Conservation (phyloP, 192 early-diverging fungal species). For the Coemansia sp. region DNA sequence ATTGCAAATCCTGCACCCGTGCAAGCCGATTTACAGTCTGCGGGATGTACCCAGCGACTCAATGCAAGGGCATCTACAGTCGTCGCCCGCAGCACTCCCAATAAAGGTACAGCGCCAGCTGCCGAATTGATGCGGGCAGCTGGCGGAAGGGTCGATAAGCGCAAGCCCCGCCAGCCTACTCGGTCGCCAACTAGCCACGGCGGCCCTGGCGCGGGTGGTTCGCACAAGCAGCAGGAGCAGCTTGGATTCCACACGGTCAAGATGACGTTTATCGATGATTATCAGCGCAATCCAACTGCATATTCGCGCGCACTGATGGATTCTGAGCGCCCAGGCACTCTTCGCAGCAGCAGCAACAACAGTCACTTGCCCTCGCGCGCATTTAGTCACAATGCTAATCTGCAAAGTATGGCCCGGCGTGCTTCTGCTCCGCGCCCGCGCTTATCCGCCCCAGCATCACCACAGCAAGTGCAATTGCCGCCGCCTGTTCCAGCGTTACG, state of each 20-base stretch:
- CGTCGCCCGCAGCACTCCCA: not conserved
- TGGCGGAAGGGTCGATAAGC: slow-evolving; percentile 39
- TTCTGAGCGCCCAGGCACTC: slow-evolving; percentile 9
- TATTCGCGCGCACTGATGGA: slow-evolving; percentile 55
- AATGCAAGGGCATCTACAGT: not conserved
- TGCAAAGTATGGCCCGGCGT: slow-evolving; percentile 11
- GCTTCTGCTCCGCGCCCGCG: slow-evolving; percentile 8
- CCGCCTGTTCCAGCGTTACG: slow-evolving; percentile 7
- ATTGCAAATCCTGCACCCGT: slow-evolving; percentile 4
- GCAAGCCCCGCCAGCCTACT: slow-evolving; percentile 42
- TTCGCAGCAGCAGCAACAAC: not conserved
- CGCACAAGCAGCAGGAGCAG: not conserved
- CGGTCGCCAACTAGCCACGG: slow-evolving; percentile 27
- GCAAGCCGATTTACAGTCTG: not conserved
- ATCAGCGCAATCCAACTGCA: slow-evolving; percentile 51
- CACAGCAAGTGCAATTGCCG: not conserved
- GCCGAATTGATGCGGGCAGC: not conserved
- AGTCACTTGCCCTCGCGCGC: slow-evolving; percentile 10
- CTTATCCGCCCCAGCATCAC: not conserved
- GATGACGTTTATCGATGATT: slow-evolving; percentile 44
- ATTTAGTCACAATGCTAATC: slow-evolving; percentile 12
- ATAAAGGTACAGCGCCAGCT: not conserved
- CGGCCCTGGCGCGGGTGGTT: not conserved
- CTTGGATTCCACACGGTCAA: slow-evolving; percentile 25
- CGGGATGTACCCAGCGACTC: not conserved